Base-by-base conservation (phyloP, 768 basidiomycete genomes). In the Multifurca ochricompacta region DNA sequence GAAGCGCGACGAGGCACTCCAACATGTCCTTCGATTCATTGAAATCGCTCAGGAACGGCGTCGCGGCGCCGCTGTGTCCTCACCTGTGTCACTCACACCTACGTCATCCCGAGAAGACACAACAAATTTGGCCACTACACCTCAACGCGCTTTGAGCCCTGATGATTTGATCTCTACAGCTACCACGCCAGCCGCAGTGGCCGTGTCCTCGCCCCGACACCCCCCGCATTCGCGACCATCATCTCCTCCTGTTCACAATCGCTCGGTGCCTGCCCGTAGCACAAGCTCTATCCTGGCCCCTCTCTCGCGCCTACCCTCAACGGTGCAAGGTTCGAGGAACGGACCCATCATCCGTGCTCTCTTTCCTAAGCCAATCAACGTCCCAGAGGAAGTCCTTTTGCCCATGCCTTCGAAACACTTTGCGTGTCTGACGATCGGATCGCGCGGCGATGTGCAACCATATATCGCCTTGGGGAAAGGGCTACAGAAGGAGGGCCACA, bases 391-490 rank as follows among this genome's bases (percentile, higher is more conserved):
- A 21, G 58, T 69, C 13, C 60, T 77, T 10, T 35, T 56, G 36
- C 54, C 54, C 9, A 59, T 68, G 42, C 65, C 68, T 6, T 64
- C 74, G 13, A 69, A 74, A 40, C 82, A 82, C 61, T 84, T 84
- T 64, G 74, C 79, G 4, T 79, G 78, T 63, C 65, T 86, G 41
- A 82, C 81, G 3, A 85, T 85, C 49, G 83, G 83, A 16, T 81
- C 79, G 13, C 69, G 83, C 39, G 76, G 76, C 3, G 76, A 77
- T 60, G 68, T 77, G 18, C 75, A 77, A 56, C 76, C 76, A 11
- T 77, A 77, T 58, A 77, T 77, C 52, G 76, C 76, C 4, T 64
- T 77, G 8, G 69, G 68, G 8, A 54, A 63, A n/a, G 68, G 72
- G 30, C 63, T 77, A 21, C 68, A 68, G 63, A 61, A 64, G 49